These are phyloP conservation scores for Fusarium brevicatenulatum DNA, from an alignment of 2,329 filamentous ascomycete genomes.

Conservation along the genomic window DNA sequence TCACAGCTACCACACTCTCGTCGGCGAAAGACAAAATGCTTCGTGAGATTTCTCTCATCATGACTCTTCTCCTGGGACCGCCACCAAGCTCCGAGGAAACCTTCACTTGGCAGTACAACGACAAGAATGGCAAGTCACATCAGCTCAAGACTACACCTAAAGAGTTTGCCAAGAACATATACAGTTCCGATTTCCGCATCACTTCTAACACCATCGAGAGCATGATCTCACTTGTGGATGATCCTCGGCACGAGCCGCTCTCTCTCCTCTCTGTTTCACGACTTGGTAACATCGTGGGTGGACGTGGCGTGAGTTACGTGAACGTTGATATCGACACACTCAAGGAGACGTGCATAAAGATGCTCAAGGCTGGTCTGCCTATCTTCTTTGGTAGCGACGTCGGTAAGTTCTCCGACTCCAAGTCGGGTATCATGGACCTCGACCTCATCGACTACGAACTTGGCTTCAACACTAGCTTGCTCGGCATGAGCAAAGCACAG, in stretches of 20 bases:
- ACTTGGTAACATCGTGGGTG: conserved; percentile 84
- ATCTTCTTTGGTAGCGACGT: conserved; percentile 93
- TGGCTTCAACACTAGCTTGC: conserved; percentile 80
- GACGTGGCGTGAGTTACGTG: conserved; percentile 79
- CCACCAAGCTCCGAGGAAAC: conserved; percentile 74
- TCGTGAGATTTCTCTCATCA: conserved; percentile 79
- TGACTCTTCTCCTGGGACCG: conserved; percentile 85
- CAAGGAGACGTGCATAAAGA: conserved; percentile 77
- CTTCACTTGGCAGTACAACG: conserved; percentile 85
- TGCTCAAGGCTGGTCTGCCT: conserved; percentile 81
- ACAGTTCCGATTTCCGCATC: conserved; percentile 67
- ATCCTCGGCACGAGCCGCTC: conserved; percentile 80
- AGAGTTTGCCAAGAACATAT: conserved; percentile 76
- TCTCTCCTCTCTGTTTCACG: conserved; percentile 79
- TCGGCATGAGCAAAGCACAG: conserved; percentile 80
- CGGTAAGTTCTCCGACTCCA: conserved; percentile 78
- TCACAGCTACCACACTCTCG: conserved; percentile 54
- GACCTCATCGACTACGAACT: conserved; percentile 81
- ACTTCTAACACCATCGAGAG: conserved; percentile 69
- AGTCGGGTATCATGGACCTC: conserved; percentile 81
- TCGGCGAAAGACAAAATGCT: conserved; percentile 78
- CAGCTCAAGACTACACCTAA: conserved; percentile 73
- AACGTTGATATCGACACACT: conserved; percentile 81
- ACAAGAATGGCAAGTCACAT: conserved; percentile 72
- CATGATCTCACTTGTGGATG: conserved; percentile 86